A percentile compares a stretch with the other conserved stretches of the same genome.
Evolutionary conservation across 805 yeast genomes (phyloP).

Genomic region (Wickerhamomyces mucosus): DNA sequence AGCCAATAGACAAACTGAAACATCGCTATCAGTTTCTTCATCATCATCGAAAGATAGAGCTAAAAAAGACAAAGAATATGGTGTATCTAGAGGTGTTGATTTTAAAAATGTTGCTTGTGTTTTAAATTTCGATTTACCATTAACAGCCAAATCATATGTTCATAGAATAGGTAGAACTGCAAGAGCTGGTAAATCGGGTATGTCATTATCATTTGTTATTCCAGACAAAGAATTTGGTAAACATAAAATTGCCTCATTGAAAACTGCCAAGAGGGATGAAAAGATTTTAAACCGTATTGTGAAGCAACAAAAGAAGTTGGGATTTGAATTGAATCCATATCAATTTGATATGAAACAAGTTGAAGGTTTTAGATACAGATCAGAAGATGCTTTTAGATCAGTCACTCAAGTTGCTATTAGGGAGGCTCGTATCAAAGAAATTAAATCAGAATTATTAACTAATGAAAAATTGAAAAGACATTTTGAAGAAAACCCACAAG

Average conservation of each 20-base stretch:
- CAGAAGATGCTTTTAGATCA: conserved; percentile 95
- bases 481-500: conserved; percentile 96
- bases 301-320: conserved; percentile 64
- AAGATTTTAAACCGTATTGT: conserved; percentile 70
- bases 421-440: conserved; percentile 87
- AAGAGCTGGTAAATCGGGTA: conserved; percentile 92
- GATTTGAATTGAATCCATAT: conserved; percentile 75
- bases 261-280: conserved; percentile 75
- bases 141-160: conserved; percentile 78
- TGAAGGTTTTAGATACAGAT: conserved; percentile 91
- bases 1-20: conserved; percentile 5
- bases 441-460: conserved; percentile 76
- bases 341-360: conserved; percentile 87
- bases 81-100: conserved; percentile 95
- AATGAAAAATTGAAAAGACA: conserved; percentile 88
- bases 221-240: conserved; percentile 78
- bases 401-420: conserved; percentile 84
- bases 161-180: conserved; percentile 98
- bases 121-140: conserved; percentile 87
- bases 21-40: conserved; percentile 6
- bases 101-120: conserved; percentile 96
- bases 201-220: conserved; percentile 87
- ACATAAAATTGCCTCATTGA: conserved; percentile 70
- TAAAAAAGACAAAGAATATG: conserved; percentile 66
- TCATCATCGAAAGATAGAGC: conserved; percentile 14